phyloP scores from a whole-genome alignment of 371 early-diverging fungal genomes.

The Actinomucor elegans region DNA sequence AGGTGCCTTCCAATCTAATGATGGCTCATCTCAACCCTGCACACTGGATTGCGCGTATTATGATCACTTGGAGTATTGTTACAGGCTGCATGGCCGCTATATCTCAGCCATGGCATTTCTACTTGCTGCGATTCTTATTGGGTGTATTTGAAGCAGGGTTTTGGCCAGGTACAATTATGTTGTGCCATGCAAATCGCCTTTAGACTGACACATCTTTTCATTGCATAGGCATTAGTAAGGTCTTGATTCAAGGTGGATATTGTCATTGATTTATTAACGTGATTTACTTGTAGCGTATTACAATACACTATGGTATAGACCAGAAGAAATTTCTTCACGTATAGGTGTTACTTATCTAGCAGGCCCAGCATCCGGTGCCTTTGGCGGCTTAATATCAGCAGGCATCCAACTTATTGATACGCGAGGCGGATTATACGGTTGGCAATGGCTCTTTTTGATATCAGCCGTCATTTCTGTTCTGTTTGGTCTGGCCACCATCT shows the following conservation, averaged over 20 bases:
- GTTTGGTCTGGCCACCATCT: constrained; percentile 44
- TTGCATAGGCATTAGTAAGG: constrained; percentile 32
- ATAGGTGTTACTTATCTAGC: constrained; percentile 49
- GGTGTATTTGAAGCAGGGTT: constrained; percentile 55
- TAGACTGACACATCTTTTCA: not conserved
- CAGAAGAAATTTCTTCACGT: constrained; percentile 44
- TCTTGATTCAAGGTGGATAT: too few species aligned
- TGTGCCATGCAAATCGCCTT: too few species aligned
- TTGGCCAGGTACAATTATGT: constrained; percentile 49
- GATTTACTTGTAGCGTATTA: constrained; percentile 36
- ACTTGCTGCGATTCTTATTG: constrained; percentile 45
- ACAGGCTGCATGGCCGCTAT: constrained; percentile 51
- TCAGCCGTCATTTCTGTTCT: constrained; percentile 37
- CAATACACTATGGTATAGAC: constrained; percentile 50
- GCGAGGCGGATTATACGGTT: constrained; percentile 41
- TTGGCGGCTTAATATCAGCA: constrained; percentile 52
- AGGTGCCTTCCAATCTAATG: constrained; percentile 50
- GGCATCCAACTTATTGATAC: constrained; percentile 48
- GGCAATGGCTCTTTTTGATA: constrained; percentile 52
- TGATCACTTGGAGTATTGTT: constrained; percentile 54
- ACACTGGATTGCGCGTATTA: constrained; percentile 51
- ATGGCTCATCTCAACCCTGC: constrained; percentile 51
- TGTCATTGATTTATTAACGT: too few species aligned
- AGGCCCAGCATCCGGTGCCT: constrained; percentile 47
- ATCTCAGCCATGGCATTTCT: constrained; percentile 48